Evolutionary conservation across 768 basidiomycete species (phyloP).

Genomic region (Mycena polygramma): DNA sequence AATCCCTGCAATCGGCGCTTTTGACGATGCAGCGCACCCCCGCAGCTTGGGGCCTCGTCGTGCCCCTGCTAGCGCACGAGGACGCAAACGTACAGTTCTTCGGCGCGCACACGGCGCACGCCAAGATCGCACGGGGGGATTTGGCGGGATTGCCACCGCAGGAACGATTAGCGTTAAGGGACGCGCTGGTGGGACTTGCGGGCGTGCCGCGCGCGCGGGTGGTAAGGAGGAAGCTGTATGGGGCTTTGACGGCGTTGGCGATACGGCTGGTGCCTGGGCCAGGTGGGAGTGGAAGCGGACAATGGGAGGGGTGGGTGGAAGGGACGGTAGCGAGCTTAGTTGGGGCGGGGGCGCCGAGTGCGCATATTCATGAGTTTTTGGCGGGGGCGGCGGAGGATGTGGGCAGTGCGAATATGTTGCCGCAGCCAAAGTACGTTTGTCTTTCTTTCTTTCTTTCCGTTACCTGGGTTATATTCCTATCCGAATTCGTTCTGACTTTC

Average conservation of each 20-base stretch:
- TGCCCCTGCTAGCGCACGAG: slow-evolving; percentile 75
- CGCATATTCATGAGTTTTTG: slow-evolving; percentile 79
- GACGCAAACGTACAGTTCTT: slow-evolving; percentile 94
- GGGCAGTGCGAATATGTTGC: slow-evolving; percentile 78
- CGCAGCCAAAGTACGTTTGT: slow-evolving; percentile 55
- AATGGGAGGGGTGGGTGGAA: slow-evolving; percentile 87
- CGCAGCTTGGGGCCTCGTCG: slow-evolving; percentile 88
- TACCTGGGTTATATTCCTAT: too few relatives aligned
- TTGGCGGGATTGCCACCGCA: not conserved
- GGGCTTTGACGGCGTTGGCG: slow-evolving; percentile 28
- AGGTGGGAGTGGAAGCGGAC: slow-evolving; percentile 49
- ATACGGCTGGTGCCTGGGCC: slow-evolving; percentile 7
- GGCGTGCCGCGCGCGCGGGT: slow-evolving; percentile 61
- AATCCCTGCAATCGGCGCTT: slow-evolving; percentile 57
- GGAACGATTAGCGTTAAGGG: slow-evolving; percentile 16
- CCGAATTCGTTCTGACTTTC: too few relatives aligned
- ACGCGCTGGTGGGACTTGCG: slow-evolving; percentile 64
- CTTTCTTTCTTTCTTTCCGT: too few relatives aligned
- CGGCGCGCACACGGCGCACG: slow-evolving; percentile 93
- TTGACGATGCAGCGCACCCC: slow-evolving; percentile 45
- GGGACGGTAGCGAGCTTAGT: slow-evolving; percentile 74
- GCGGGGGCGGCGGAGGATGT: slow-evolving; percentile 90
- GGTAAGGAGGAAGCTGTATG: slow-evolving; percentile 34
- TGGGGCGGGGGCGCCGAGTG: slow-evolving; percentile 66
- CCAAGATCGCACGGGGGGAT: slow-evolving; percentile 88